Evolutionary conservation across 148 eudicot species (phyloP).

Genomic region (Spergularia bocconei): DNA sequence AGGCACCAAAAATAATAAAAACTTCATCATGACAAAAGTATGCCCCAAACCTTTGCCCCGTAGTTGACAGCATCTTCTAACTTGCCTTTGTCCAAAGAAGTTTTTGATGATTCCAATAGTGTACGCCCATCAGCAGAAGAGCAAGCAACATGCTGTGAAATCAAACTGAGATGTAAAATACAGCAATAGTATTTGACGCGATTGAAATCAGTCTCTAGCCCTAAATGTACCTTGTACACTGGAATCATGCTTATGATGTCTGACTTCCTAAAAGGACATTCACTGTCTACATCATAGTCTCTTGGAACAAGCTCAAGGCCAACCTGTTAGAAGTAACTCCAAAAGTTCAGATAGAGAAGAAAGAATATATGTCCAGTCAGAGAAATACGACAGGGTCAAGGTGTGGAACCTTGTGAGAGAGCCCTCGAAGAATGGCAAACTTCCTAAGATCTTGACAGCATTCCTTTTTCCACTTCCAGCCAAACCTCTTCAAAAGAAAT

Average conservation of each 20-base stretch:
- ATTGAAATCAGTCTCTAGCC: not conserved
- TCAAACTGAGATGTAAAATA: conserved; percentile 22
- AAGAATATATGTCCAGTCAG: not conserved
- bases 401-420: conserved; percentile 75
- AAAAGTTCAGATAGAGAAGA: conserved; percentile 10
- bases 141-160: conserved; percentile 83
- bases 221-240: conserved; percentile 63
- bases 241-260: conserved; percentile 87
- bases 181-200: conserved; percentile 6
- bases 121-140: conserved; percentile 98
- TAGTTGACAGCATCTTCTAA: conserved; percentile 91
- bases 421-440: conserved; percentile 91
- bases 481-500: conserved; percentile 75
- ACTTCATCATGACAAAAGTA: not conserved
- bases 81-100: conserved; percentile 93
- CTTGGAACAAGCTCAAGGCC: conserved; percentile 90
- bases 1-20: not conserved
- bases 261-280: conserved; percentile 64
- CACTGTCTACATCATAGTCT: conserved; percentile 80
- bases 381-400: not conserved
- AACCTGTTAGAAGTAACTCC: conserved; percentile 44
- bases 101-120: conserved; percentile 83
- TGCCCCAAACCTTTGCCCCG: conserved; percentile 69
- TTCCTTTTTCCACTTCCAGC: conserved; percentile 76
- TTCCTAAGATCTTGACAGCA: conserved; percentile 57